phyloP scores from a whole-genome alignment of 2,329 filamentous ascomycete genomes.

The Allantophomopsis cytisporea region DNA sequence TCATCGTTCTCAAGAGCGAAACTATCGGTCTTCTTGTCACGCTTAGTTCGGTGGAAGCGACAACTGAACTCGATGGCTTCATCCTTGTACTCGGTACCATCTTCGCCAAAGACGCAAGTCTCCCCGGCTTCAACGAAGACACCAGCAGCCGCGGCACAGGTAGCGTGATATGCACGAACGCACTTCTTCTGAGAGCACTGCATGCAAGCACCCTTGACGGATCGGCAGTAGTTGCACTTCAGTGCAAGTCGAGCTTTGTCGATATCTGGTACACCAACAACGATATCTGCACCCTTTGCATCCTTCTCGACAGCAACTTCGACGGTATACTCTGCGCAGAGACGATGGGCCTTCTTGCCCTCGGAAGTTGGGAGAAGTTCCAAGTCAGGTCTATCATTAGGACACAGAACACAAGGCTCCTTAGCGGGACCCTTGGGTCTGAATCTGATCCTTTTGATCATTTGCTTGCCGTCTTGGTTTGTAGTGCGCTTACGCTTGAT shows the following conservation, averaged over 20 bases:
- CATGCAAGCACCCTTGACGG: constrained; percentile 90
- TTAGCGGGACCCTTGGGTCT: constrained; percentile 55
- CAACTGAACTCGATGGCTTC: constrained; percentile 89
- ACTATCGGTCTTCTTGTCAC: constrained; percentile 61
- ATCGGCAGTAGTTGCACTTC: constrained; percentile 90
- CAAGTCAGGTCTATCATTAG: constrained; percentile 73
- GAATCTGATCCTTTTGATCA: constrained; percentile 63
- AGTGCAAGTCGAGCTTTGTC: constrained; percentile 79
- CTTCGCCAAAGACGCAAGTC: constrained; percentile 76
- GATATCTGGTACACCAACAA: constrained; percentile 70
- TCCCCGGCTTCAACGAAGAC: constrained; percentile 83
- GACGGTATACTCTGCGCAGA: constrained; percentile 82
- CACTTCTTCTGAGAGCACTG: constrained; percentile 95
- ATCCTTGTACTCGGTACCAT: constrained; percentile 84
- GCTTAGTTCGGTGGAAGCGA: constrained; percentile 82
- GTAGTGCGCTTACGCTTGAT: constrained; percentile 57
- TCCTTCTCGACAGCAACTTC: constrained; percentile 76
- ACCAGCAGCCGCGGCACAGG: constrained; percentile 82
- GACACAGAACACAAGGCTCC: constrained; percentile 82
- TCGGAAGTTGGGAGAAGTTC: constrained; percentile 80
- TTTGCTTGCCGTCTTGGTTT: constrained; percentile 22
- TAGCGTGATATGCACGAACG: constrained; percentile 84
- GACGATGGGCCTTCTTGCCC: constrained; percentile 72
- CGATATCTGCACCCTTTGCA: constrained; percentile 52
- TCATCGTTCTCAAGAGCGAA: constrained; percentile 57